Percentiles rank a stretch among this genome's conserved stretches.
phyloP scores from a whole-genome alignment of 2,329 filamentous ascomycete genomes.

The Talaromyces pinophilus region DNA sequence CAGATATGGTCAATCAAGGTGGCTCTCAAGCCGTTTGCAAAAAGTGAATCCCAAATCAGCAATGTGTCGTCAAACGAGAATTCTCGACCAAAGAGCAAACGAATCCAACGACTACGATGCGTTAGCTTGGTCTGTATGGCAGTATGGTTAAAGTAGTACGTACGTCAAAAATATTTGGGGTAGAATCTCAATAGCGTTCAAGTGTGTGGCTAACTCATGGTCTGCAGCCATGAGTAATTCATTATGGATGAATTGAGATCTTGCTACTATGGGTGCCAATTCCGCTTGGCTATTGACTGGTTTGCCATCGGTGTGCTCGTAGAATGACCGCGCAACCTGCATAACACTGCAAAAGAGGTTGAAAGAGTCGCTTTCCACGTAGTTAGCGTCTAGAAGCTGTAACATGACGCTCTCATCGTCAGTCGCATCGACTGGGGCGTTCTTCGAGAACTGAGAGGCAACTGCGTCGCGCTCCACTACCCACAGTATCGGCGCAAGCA shows the following conservation, averaged over 20 bases:
- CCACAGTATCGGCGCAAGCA: constrained; percentile 85
- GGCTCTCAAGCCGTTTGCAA: constrained; percentile 78
- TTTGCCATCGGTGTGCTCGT: constrained; percentile 65
- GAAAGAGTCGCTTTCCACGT: constrained; percentile 88
- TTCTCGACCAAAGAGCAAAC: constrained; percentile 88
- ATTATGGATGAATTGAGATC: constrained; percentile 85
- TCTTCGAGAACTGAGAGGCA: constrained; percentile 45
- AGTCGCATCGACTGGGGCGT: constrained; percentile 34
- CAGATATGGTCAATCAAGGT: constrained; percentile 88
- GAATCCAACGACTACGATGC: constrained; percentile 75
- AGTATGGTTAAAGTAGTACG: constrained; percentile 31
- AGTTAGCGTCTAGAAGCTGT: constrained; percentile 69
- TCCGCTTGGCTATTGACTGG: constrained; percentile 48
- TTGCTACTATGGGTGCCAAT: constrained; percentile 74
- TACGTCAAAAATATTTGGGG: constrained; percentile 96
- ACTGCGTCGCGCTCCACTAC: constrained; percentile 81
- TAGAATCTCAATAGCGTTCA: constrained; percentile 82
- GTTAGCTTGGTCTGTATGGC: constrained; percentile 19
- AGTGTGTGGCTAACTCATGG: constrained; percentile 76
- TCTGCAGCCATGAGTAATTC: constrained; percentile 75
- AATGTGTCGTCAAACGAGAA: constrained; percentile 86
- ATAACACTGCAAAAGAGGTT: constrained; percentile 83
- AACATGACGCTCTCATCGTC: constrained; percentile 57
- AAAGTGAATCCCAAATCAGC: constrained; percentile 84
- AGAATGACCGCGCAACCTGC: constrained; percentile 83